A percentile compares a stretch with the other conserved stretches of the same genome.
These are phyloP conservation scores for Hyaloscypha bicolor DNA, from an alignment of 495 filamentous ascomycete genomes.

Conservation along the genomic window DNA sequence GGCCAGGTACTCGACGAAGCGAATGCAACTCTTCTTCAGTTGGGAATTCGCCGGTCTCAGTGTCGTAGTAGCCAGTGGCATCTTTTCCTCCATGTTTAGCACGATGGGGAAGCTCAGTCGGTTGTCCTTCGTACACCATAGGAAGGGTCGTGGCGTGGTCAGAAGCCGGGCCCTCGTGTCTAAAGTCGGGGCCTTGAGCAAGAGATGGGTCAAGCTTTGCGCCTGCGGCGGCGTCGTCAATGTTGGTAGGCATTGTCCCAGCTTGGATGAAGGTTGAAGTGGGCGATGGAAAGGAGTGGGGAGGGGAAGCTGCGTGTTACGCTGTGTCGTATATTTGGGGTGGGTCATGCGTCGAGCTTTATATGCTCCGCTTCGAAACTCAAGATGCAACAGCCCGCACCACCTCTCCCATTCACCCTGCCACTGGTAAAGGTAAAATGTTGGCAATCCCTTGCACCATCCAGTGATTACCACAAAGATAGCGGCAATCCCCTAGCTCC, in stretches of 20 bases:
- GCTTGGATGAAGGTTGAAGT: neutral
- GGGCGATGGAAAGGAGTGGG: neutral
- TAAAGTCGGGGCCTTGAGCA: slow-evolving; percentile 8
- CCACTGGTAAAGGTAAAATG: neutral
- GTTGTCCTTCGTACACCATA: slow-evolving; percentile 4
- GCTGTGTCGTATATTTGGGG: neutral
- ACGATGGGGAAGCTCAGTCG: neutral
- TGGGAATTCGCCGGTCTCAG: slow-evolving; percentile 37
- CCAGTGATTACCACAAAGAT: too few species aligned
- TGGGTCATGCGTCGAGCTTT: neutral
- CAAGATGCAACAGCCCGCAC: neutral
- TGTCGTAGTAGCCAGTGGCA: slow-evolving; percentile 7
- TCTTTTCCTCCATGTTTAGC: neutral
- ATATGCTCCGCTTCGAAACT: neutral
- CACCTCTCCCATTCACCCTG: neutral
- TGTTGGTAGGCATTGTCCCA: slow-evolving; percentile 24
- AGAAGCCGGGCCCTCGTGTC: neutral
- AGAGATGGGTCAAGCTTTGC: slow-evolving; percentile 27
- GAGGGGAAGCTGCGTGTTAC: neutral
- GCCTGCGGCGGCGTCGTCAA: slow-evolving; percentile 30
- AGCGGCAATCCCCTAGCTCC: too few species aligned
- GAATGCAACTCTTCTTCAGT: slow-evolving; percentile 62
- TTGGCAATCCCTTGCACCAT: too few species aligned
- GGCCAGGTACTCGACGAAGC: slow-evolving; percentile 65
- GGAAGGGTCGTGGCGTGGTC: slow-evolving; percentile 7